Conservation (phyloP, 176 grass and related monocot species). For the Avena eriantha region DNA sequence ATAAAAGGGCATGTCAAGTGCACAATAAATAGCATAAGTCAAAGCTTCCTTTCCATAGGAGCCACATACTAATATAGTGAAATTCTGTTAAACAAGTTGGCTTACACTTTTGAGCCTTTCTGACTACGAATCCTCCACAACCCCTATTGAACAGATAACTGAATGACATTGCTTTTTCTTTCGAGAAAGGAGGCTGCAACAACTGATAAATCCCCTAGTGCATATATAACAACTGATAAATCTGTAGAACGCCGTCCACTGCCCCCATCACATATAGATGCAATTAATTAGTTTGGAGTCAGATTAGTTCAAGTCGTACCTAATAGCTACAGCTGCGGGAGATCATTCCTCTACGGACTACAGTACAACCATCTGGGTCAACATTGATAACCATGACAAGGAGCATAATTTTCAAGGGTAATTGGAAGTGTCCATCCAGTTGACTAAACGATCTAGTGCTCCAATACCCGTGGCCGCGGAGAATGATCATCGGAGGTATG, state of each 20-base stretch:
- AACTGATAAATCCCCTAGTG: constrained; percentile 20
- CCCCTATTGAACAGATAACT: background rate
- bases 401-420: constrained; percentile 43
- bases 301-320: constrained; percentile 34
- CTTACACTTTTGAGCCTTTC: constrained; percentile 11
- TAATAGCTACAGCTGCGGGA: background rate
- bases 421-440: constrained; percentile 28
- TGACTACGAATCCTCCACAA: background rate
- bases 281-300: constrained; percentile 22
- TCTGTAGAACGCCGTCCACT: background rate
- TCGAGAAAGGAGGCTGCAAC: background rate
- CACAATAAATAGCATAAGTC: constrained; percentile 26
- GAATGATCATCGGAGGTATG: constrained; percentile 28
- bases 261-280: background rate
- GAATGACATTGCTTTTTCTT: background rate
- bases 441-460: constrained; percentile 42
- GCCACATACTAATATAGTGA: constrained; percentile 23
- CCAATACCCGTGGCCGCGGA: constrained; percentile 15
- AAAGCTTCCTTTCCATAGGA: constrained; percentile 23
- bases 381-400: constrained; percentile 1
- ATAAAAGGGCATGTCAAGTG: background rate
- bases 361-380: constrained; percentile 17
- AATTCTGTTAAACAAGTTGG: constrained; percentile 32
- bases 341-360: background rate
- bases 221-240: constrained; percentile 30